These are phyloP conservation scores for Pseudomicrostroma phylloplanum DNA, from an alignment of 1,284 basidiomycete species.

Conservation along the genomic window DNA sequence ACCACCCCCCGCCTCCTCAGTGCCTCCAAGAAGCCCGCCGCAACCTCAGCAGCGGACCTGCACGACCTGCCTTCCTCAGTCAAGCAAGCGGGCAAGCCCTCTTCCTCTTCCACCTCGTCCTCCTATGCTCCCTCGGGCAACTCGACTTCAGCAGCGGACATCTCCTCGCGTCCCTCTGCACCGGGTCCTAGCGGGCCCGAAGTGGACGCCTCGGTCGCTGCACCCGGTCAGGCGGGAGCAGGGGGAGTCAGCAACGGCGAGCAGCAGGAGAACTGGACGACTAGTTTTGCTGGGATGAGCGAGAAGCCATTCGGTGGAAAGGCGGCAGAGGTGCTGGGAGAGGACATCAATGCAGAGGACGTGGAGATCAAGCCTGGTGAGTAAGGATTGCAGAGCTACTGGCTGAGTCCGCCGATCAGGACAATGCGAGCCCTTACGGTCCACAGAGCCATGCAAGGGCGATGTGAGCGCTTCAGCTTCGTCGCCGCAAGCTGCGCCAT, in stretches of 20 bases:
- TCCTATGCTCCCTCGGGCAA: conserved; percentile 17
- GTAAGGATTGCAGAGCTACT: neutral
- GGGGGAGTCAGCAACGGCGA: conserved; percentile 9
- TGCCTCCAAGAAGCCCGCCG: conserved; percentile 2
- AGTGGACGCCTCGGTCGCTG: conserved; percentile 25
- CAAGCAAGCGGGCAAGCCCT: conserved; percentile 5
- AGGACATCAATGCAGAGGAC: conserved; percentile 69
- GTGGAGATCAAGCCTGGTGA: conserved; percentile 82
- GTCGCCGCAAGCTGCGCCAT: too few species aligned
- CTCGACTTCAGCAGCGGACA: conserved; percentile 28
- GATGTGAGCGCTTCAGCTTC: too few species aligned
- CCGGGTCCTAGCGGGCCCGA: conserved; percentile 17
- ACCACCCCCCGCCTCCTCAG: neutral
- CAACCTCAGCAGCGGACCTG: conserved; percentile 10
- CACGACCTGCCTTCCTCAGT: conserved; percentile 8
- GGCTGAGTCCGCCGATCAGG: neutral
- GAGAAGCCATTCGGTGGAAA: conserved; percentile 72
- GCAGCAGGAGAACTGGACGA: conserved; percentile 65
- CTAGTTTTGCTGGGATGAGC: conserved; percentile 76
- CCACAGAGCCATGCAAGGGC: neutral
- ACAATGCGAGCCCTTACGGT: neutral
- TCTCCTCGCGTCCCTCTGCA: conserved; percentile 31
- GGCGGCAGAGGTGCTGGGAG: conserved; percentile 65
- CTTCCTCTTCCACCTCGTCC: neutral
- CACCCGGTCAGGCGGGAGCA: conserved; percentile 16